A percentile compares a stretch with the other conserved stretches of the same genome.
phyloP scores from a whole-genome alignment of 768 basidiomycete genomes.

The Boletus insuetus region DNA sequence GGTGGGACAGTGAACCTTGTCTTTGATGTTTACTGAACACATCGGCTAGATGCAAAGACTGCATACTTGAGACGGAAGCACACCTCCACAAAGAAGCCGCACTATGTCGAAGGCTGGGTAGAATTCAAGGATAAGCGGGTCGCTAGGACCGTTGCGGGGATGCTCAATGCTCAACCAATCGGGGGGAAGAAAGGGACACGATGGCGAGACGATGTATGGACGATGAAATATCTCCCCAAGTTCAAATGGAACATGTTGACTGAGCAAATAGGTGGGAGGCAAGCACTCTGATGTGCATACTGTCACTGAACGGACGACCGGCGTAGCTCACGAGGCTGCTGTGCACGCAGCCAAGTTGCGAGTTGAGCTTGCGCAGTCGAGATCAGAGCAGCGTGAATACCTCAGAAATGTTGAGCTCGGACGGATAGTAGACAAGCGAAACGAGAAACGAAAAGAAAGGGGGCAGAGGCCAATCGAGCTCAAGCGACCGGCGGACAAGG shows the following conservation, averaged over 20 bases:
- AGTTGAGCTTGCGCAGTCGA: conserved; percentile 85
- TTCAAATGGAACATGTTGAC: conserved; percentile 99
- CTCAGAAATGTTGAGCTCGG: conserved; percentile 93
- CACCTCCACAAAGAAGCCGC: conserved; percentile 79
- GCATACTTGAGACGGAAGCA: conserved; percentile 80
- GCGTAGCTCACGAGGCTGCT: conserved; percentile 87
- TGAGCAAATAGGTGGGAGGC: conserved; percentile 91
- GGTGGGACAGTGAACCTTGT: conserved; percentile 43
- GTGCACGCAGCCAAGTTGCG: conserved; percentile 87
- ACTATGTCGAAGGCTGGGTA: conserved; percentile 97
- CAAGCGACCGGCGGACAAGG: conserved; percentile 16
- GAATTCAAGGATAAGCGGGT: conserved; percentile 95
- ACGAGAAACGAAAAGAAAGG: conserved; percentile 57
- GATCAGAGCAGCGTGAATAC: conserved; percentile 87
- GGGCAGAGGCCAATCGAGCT: conserved; percentile 45
- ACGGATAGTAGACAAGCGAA: conserved; percentile 79
- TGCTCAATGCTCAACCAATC: conserved; percentile 95
- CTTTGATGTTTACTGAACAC: neutral
- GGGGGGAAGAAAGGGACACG: conserved; percentile 89
- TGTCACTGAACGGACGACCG: conserved; percentile 7
- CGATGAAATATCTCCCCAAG: conserved; percentile 96
- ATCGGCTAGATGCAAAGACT: conserved; percentile 68
- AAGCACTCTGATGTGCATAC: neutral
- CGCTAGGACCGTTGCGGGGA: conserved; percentile 85
- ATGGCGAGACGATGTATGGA: conserved; percentile 98